Evolutionary conservation across 306 rosid genomes (phyloP).

Genomic region (Cicer pinnatifidum): DNA sequence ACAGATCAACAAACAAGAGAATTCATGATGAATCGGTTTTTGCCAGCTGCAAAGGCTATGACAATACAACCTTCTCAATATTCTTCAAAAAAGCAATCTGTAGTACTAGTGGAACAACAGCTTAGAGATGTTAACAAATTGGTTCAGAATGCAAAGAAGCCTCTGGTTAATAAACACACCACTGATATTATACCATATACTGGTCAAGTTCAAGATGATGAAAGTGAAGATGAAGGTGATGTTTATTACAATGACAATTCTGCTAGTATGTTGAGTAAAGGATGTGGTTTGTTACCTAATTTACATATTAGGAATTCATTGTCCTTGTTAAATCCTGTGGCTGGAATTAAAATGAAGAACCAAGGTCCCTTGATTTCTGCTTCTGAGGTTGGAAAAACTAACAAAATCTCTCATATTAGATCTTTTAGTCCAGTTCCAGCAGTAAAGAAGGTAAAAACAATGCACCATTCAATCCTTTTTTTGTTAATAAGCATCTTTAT

Average conservation of each 20-base stretch:
- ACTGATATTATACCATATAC: conserved; percentile 55
- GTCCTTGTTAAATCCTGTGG: conserved; percentile 64
- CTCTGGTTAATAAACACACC: conserved; percentile 42
- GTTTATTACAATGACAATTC: conserved; percentile 52
- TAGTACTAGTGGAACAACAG: conserved; percentile 59
- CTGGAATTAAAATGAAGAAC: conserved; percentile 62
- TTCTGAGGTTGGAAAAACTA: conserved; percentile 48
- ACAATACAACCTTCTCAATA: conserved; percentile 69
- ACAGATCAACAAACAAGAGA: conserved; percentile 76
- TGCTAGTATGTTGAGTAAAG: conserved; percentile 58
- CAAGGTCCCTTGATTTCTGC: conserved; percentile 47
- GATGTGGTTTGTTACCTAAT: conserved; percentile 75
- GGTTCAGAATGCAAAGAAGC: conserved; percentile 54
- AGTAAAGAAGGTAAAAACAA: conserved; percentile 65
- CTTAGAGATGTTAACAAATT: conserved; percentile 59
- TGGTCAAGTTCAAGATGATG: conserved; percentile 55
- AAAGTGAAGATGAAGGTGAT: conserved; percentile 54
- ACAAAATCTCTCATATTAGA: conserved; percentile 51
- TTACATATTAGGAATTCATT: conserved; percentile 72
- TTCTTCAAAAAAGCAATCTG: conserved; percentile 66
- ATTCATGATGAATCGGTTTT: conserved; percentile 91
- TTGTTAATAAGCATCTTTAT: conserved; percentile 19
- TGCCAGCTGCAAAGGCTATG: conserved; percentile 98
- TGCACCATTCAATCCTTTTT: background rate
- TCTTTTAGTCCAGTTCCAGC: conserved; percentile 65